Evolutionary conservation across 2,329 filamentous ascomycete genomes (phyloP).

Genomic region (Clonostachys solani): DNA sequence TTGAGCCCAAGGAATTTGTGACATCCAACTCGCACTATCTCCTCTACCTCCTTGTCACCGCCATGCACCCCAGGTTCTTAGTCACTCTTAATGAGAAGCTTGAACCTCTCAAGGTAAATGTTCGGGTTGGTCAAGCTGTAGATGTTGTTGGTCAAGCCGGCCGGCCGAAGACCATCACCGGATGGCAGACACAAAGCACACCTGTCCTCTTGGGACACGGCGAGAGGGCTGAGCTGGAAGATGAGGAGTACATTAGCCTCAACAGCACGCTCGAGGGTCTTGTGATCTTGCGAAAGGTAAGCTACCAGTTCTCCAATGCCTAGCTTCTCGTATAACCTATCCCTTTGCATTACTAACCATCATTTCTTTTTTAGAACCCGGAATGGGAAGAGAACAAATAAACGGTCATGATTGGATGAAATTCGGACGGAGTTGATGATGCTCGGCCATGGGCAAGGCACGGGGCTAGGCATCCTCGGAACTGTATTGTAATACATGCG

Average conservation of each 20-base stretch:
- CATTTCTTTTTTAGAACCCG: slow-evolving; percentile 22
- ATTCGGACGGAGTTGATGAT: neutral
- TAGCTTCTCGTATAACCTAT: neutral
- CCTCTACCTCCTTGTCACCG: slow-evolving; percentile 93
- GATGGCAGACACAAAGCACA: slow-evolving; percentile 99
- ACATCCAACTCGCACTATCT: slow-evolving; percentile 75
- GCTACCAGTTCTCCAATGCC: neutral
- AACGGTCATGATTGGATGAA: neutral
- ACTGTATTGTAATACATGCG: neutral
- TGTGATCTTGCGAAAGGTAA: slow-evolving; percentile 94
- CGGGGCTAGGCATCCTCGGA: neutral
- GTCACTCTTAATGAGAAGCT: slow-evolving; percentile 94
- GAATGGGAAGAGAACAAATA: slow-evolving; percentile 34
- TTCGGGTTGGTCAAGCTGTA: slow-evolving; percentile 94
- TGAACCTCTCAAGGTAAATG: slow-evolving; percentile 90
- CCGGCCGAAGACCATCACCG: slow-evolving; percentile 96
- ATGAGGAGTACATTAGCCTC: slow-evolving; percentile 93
- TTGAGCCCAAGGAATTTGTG: slow-evolving; percentile 87
- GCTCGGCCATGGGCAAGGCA: neutral
- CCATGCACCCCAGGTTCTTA: slow-evolving; percentile 95
- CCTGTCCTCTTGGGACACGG: slow-evolving; percentile 92
- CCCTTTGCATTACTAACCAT: slow-evolving; percentile 8
- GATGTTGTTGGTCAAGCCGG: slow-evolving; percentile 97
- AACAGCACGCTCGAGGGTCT: slow-evolving; percentile 90
- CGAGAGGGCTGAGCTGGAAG: slow-evolving; percentile 92